Percentiles rank a stretch among this genome's conserved stretches.
Evolutionary conservation across 352 stramenopile species (phyloP).

Genomic region (Globisporangium middletonii): DNA sequence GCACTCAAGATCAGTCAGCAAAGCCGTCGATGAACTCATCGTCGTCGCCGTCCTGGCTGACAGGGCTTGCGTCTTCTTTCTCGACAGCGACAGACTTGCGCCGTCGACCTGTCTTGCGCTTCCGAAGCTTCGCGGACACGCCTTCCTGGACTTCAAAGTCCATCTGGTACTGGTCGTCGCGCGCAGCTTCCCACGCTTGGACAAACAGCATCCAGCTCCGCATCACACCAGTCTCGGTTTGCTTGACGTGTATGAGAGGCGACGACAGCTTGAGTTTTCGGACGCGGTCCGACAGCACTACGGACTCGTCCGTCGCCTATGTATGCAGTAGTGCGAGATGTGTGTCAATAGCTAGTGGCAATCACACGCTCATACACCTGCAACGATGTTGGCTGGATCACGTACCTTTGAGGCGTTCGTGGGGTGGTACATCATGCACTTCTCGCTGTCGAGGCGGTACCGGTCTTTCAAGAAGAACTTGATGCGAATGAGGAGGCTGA

Average conservation of each 20-base stretch:
- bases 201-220: conserved; percentile 60
- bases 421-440: conserved; percentile 79
- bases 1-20: neutral
- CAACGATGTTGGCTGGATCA: conserved; percentile 9
- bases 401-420: conserved; percentile 35
- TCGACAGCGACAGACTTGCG: conserved; percentile 20
- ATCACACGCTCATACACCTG: neutral
- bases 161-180: conserved; percentile 64
- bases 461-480: conserved; percentile 73
- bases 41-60: neutral
- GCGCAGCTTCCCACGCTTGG: conserved; percentile 37
- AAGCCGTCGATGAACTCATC: conserved; percentile 16
- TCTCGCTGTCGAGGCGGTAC: conserved; percentile 70
- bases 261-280: conserved; percentile 17
- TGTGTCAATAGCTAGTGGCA: neutral
- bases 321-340: neutral
- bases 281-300: conserved; percentile 16
- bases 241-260: conserved; percentile 18
- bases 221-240: conserved; percentile 24
- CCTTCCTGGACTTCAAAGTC: conserved; percentile 49
- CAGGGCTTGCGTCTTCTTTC: conserved; percentile 14
- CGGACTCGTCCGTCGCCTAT: conserved; percentile 24
- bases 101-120: conserved; percentile 17
- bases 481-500: conserved; percentile 60
- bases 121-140: conserved; percentile 11